Evolutionary conservation across 2,329 filamentous ascomycete species (phyloP), one percentile per base, ranked within the genome.

Genomic region (Talaromyces sp.): DNA sequence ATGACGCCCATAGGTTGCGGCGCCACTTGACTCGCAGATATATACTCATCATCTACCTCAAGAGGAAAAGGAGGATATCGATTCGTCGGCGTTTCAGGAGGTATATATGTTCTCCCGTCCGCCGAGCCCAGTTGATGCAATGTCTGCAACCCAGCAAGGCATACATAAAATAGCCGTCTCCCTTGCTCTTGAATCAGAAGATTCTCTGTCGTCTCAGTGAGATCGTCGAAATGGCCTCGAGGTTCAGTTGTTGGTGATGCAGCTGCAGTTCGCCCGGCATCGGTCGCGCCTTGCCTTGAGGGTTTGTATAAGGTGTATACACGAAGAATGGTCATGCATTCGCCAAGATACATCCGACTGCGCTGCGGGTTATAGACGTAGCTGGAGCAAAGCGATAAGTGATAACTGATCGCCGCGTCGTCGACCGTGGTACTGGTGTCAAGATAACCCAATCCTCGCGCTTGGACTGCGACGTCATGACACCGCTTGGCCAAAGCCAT

Each of bases 31-130:
- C 87, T 84, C 1, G 87, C 81, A 63, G 87, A 87, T 63, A 96
- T 90, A 70, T 86, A 93, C 63, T 89, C 87, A 74, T 96, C 92
- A 68, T 96, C 92, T 0, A 96, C 86, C 69, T 96, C 92, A 21
- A 88, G 79, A 0, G 92, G 92, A 12, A 92, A 81, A 7, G 90
- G 88, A 3, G 92, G 92, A 67, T 95, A 92, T 4, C 87, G 88
- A 48, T 91, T 86, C 28, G 83, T 87, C 0, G 87, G 86, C 0
- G 91, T 96, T 1, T 89, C 87, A 2, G 91, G 91, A 8, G 89
- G 86, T 58, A 96, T 87, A 39, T 89, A 83, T 40, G 93, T 79
- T 68, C 92, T 90, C 39, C 85, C 85, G 65, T 89, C 87, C 0
- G 85, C 85, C 16, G 86, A 85, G 37, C 91, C 91, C 18, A 95